Conservation (phyloP, 495 filamentous ascomycete genomes). For the Podospora pseudocomata region DNA sequence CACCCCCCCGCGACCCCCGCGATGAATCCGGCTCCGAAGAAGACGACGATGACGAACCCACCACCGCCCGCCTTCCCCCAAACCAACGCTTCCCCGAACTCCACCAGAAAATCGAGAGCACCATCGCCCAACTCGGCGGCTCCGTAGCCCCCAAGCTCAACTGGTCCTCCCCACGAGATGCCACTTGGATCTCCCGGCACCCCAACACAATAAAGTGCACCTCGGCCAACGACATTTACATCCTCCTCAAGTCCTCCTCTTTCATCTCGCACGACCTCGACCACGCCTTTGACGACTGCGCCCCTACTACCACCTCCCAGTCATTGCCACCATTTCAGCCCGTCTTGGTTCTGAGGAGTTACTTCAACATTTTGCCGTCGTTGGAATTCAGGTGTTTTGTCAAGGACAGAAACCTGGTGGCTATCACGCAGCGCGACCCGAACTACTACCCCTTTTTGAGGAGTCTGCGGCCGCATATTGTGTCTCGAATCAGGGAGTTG, state of each 20-base stretch:
- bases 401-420: slow-evolving; percentile 69
- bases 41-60: slow-evolving; percentile 28
- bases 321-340: slow-evolving; percentile 35
- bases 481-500: slow-evolving; percentile 60
- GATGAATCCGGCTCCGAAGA: slow-evolving; percentile 19
- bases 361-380: slow-evolving; percentile 79
- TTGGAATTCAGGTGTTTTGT: slow-evolving; percentile 96
- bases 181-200: slow-evolving; percentile 82
- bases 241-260: slow-evolving; percentile 86
- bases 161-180: slow-evolving; percentile 96
- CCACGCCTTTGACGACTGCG: slow-evolving; percentile 83
- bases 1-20: slow-evolving; percentile 26
- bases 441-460: slow-evolving; percentile 85
- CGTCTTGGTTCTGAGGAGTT: slow-evolving; percentile 75
- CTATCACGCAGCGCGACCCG: slow-evolving; percentile 82
- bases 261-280: slow-evolving; percentile 94
- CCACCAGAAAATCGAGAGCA: slow-evolving; percentile 68
- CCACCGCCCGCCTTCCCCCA: slow-evolving; percentile 34
- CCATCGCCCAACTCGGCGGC: slow-evolving; percentile 76
- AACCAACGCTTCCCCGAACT: slow-evolving; percentile 58
- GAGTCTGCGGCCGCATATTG: slow-evolving; percentile 58
- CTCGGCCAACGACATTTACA: slow-evolving; percentile 83
- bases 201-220: slow-evolving; percentile 89
- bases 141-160: slow-evolving; percentile 88
- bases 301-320: slow-evolving; percentile 24